Evolutionary conservation across 805 yeast species (phyloP), one percentile per base, ranked within the genome.

Genomic region (Ogataea dorogensis): DNA sequence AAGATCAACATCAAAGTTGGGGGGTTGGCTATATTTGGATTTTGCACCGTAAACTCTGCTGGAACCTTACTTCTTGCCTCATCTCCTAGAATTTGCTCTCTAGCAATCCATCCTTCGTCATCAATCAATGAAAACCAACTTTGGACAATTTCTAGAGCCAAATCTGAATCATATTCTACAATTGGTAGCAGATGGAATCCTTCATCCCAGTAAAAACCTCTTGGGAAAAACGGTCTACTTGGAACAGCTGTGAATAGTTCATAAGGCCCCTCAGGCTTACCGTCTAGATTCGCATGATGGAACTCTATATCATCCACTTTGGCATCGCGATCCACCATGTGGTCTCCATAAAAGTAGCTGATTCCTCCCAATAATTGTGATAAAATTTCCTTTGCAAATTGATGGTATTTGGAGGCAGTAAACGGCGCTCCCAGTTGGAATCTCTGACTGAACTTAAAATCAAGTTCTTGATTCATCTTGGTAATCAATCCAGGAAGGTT

Each of bases 191-290:
- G 67, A 58, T 91, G 96, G 61, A 93, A 93, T 0, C 98, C 98
- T 63, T 93, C 98, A 61, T 93, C 98, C 98, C 98, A 93, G 55
- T 86, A 87, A 54, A 93, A 93, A 0, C 98, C 98, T 45, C 98
- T 73, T 3, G 98, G 98, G 61, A 93, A 93, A 54, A 86, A 86
- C 0, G 95, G 86, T 34, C 98, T 71, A 31, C 96, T 86, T 2
- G 98, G 98, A 21, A 87, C 93, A 15, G 87, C 70, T 0, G 93
- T 75, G 51, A 88, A 86, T 31, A 93, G 63, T 46, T 81, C 86
- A 42, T 65, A 62, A 1, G 96, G 95, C 0, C 89, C 93, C 52
- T 86, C 95, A 10, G 67, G 61, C n/a, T 54, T 41, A 0, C 89
- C 87, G 24, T 55, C 43, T 2, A 68, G 59, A 40, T 65, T 50